Conservation (phyloP, 345 rosid genomes). For the Lepidium africanum region DNA sequence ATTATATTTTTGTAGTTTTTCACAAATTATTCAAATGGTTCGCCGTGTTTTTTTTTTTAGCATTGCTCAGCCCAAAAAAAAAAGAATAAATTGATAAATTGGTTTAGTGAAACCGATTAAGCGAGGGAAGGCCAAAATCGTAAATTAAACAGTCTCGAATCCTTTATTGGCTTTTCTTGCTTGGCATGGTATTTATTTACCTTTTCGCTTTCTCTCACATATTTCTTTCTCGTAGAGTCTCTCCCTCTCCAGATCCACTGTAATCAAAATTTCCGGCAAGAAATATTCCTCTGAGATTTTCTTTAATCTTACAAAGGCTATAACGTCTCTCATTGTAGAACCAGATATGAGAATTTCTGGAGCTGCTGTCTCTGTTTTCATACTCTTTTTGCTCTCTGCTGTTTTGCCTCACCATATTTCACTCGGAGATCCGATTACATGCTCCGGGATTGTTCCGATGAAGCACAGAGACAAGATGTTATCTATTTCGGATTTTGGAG, state of each 20-base stretch:
- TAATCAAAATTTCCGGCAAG: not conserved
- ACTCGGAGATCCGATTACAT: conserved; percentile 42
- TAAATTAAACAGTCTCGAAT: not conserved
- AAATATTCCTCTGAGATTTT: not conserved
- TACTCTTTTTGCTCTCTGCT: conserved; percentile 9
- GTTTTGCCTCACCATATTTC: conserved; percentile 13
- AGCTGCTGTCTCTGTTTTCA: conserved; percentile 7
- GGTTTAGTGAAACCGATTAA: too few relatives aligned
- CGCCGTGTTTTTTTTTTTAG: too few relatives aligned
- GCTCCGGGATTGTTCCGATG: conserved; percentile 74
- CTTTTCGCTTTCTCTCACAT: not conserved
- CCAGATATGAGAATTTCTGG: not conserved
- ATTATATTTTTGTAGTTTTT: not conserved
- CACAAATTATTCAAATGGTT: too few relatives aligned
- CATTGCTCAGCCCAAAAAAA: too few relatives aligned
- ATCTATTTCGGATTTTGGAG: conserved; percentile 72
- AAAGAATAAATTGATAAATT: too few relatives aligned
- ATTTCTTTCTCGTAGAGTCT: not conserved
- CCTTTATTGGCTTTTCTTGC: not conserved
- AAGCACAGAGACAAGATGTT: conserved; percentile 44
- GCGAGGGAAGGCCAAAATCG: not conserved
- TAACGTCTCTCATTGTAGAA: not conserved
- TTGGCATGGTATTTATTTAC: not conserved
- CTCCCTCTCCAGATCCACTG: not conserved
- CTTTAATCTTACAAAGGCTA: not conserved